Percentiles rank a stretch among this genome's conserved stretches.
Conservation (phyloP, 75 land plant species). For the Pinus taeda region DNA sequence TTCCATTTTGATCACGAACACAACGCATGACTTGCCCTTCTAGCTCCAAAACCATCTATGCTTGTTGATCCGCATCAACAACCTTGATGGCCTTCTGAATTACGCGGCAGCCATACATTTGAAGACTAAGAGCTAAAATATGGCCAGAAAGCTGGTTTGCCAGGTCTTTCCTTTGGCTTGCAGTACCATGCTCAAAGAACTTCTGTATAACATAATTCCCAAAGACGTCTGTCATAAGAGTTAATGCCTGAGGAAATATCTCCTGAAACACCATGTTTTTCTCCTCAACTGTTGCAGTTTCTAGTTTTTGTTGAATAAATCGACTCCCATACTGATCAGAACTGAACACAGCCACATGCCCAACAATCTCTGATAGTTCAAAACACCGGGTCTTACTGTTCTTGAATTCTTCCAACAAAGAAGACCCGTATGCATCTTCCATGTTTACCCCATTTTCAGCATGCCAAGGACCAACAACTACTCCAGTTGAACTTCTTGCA, state of each 20-base stretch:
- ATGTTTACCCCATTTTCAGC: no score
- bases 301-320: no score
- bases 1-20: slow-evolving; percentile 87
- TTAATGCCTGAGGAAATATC: slow-evolving; percentile 78
- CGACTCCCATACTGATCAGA: no score
- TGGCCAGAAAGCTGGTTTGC: slow-evolving; percentile 76
- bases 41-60: slow-evolving; percentile 68
- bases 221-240: slow-evolving; percentile 97
- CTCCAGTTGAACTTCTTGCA: no score
- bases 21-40: slow-evolving; percentile 84
- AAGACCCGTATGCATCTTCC: no score
- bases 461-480: no score
- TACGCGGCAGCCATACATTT: slow-evolving; percentile 98
- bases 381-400: no score
- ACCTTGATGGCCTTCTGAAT: slow-evolving; percentile 95
- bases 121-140: slow-evolving; percentile 79
- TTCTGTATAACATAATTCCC: slow-evolving; percentile 98
- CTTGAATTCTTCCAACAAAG: no score
- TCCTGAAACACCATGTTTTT: slow-evolving; percentile 84
- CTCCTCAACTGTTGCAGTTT: no score
- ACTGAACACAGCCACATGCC: no score
- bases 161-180: slow-evolving; percentile 70
- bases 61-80: slow-evolving; percentile 66
- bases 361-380: no score
- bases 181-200: slow-evolving; percentile 96